phyloP scores from a whole-genome alignment of 129 eudicot genomes.

The Lonicera japonica region DNA sequence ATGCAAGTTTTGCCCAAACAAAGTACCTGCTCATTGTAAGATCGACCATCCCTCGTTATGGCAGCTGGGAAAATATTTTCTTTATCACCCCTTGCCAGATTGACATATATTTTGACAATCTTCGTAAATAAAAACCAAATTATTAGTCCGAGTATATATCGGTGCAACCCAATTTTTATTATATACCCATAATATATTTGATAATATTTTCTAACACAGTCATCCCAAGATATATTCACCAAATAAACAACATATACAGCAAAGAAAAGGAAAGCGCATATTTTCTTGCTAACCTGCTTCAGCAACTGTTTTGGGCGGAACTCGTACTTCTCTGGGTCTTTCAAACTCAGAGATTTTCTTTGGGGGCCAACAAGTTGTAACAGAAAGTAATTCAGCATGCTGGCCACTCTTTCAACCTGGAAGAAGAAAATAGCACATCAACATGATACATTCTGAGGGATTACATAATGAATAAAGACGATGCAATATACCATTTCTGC shows the following conservation, averaged over 20 bases:
- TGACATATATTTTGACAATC: slow-evolving; percentile 88
- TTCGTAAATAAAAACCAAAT: slow-evolving; percentile 33
- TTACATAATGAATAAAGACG: neutral
- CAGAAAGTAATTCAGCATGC: slow-evolving; percentile 89
- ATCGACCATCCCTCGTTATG: slow-evolving; percentile 89
- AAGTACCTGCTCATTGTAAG: slow-evolving; percentile 84
- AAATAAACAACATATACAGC: too few species aligned
- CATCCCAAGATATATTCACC: too few species aligned
- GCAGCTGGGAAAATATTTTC: slow-evolving; percentile 79
- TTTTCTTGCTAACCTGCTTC: slow-evolving; percentile 54
- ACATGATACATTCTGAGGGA: neutral
- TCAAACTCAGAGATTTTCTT: slow-evolving; percentile 84
- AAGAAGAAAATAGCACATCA: slow-evolving; percentile 14
- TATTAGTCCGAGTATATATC: neutral
- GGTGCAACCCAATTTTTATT: neutral
- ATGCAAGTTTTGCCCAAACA: neutral
- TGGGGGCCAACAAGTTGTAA: slow-evolving; percentile 97
- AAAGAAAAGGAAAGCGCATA: neutral
- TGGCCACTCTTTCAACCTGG: slow-evolving; percentile 96
- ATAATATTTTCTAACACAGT: too few species aligned
- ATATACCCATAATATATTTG: too few species aligned
- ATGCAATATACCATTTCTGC: slow-evolving; percentile 71
- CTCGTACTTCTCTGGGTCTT: slow-evolving; percentile 95
- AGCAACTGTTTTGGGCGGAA: slow-evolving; percentile 88
- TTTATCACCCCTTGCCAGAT: slow-evolving; percentile 82